phyloP scores from a whole-genome alignment of 345 rosid species.

The Camelina hispida region DNA sequence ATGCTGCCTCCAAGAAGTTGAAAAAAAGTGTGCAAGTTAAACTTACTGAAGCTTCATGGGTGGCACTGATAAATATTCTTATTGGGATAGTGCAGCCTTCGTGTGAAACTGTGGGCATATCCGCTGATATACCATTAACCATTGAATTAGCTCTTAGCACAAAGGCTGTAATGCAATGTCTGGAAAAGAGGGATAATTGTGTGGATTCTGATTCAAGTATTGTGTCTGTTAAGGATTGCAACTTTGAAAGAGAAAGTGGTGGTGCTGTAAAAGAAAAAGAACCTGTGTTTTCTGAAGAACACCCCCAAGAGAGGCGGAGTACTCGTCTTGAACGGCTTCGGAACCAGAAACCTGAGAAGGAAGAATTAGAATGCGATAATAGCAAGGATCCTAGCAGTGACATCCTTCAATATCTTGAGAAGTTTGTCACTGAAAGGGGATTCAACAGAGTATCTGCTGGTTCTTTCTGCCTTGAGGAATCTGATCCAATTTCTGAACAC shows the following conservation, averaged over 20 bases:
- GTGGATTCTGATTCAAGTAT: constrained; percentile 46
- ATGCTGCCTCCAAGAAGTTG: constrained; percentile 58
- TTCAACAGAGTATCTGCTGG: constrained; percentile 43
- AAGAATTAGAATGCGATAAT: constrained; percentile 64
- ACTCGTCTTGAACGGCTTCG: constrained; percentile 95
- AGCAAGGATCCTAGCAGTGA: constrained; percentile 67
- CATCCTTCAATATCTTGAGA: constrained; percentile 74
- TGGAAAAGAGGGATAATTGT: constrained; percentile 51
- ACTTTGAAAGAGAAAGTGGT: constrained; percentile 59
- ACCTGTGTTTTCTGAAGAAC: constrained; percentile 61
- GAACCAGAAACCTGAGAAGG: constrained; percentile 95
- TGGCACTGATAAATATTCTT: constrained; percentile 64
- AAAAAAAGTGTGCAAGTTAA: constrained; percentile 61
- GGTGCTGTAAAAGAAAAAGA: constrained; percentile 61
- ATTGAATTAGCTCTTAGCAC: constrained; percentile 54
- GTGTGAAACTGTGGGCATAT: constrained; percentile 49
- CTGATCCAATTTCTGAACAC: constrained; percentile 54
- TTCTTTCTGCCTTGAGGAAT: constrained; percentile 49
- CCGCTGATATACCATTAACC: constrained; percentile 76
- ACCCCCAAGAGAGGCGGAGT: constrained; percentile 94
- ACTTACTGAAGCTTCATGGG: constrained; percentile 77
- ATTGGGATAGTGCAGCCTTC: constrained; percentile 71
- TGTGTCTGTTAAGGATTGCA: constrained; percentile 52
- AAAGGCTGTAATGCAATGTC: constrained; percentile 49
- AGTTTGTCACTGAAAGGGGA: constrained; percentile 56